phyloP scores from a whole-genome alignment of 208 protist species.

The Porcisia deanei region DNA sequence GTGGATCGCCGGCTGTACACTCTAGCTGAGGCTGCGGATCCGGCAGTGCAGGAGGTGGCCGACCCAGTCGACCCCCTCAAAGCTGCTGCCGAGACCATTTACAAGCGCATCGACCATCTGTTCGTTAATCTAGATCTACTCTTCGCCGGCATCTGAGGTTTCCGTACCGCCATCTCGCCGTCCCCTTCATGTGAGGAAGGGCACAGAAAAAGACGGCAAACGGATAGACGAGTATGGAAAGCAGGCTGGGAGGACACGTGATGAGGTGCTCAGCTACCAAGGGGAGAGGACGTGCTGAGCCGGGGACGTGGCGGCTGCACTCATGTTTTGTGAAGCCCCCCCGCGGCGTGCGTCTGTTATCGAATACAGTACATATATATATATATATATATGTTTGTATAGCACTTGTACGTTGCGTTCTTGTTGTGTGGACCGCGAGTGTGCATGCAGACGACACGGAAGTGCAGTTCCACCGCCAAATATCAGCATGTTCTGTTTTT shows the following conservation, averaged over 20 bases:
- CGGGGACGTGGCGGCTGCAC: not conserved
- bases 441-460: not conserved
- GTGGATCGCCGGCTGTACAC: slow-evolving; percentile 69
- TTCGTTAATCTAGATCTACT: slow-evolving; percentile 75
- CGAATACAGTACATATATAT: no score
- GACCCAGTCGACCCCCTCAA: slow-evolving; percentile 79
- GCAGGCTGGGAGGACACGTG: not conserved
- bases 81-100: slow-evolving; percentile 69
- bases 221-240: not conserved
- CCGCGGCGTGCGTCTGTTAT: not conserved
- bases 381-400: no score
- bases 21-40: slow-evolving; percentile 48
- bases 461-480: no score
- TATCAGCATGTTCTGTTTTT: not conserved
- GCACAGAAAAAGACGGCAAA: not conserved
- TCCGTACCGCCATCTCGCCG: slow-evolving; percentile 7
- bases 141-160: slow-evolving; percentile 37
- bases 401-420: no score
- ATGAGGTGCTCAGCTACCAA: not conserved
- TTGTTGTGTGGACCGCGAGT: not conserved
- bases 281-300: not conserved
- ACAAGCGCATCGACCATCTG: slow-evolving; percentile 85
- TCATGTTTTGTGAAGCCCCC: not conserved
- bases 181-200: not conserved
- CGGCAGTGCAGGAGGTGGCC: slow-evolving; percentile 39